Percentiles rank a stretch among this genome's conserved stretches.
Conservation (phyloP, 768 basidiomycete species). For the Kockovaella imperatae region DNA sequence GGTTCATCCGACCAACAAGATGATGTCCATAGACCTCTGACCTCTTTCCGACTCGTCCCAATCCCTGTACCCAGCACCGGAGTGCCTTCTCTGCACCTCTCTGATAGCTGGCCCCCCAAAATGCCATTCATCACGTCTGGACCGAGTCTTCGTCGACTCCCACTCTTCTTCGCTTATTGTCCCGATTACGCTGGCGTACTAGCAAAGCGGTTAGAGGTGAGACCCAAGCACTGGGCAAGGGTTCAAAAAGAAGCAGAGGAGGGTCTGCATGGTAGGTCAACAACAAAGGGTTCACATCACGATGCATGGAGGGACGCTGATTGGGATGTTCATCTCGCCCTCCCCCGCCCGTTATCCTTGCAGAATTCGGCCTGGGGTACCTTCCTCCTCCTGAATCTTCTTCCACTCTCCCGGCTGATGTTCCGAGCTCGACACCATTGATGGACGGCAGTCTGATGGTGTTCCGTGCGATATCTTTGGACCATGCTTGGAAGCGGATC, state of each 20-base stretch:
- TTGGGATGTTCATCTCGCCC: too few relatives aligned
- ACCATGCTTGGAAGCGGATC: conserved; percentile 28
- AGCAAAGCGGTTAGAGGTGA: conserved; percentile 17
- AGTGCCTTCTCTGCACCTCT: too few relatives aligned
- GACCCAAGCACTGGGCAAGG: conserved; percentile 20
- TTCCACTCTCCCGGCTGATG: neutral
- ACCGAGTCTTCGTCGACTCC: conserved; percentile 5
- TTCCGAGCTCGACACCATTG: neutral
- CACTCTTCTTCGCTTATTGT: conserved; percentile 28
- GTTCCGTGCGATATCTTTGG: conserved; percentile 16
- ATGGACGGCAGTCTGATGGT: conserved; percentile 33
- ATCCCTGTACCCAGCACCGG: too few relatives aligned
- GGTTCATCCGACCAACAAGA: too few relatives aligned
- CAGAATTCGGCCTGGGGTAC: conserved; percentile 22
- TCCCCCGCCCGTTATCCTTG: too few relatives aligned
- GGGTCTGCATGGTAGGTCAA: conserved; percentile 19
- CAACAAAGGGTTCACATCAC: too few relatives aligned
- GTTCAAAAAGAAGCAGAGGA: conserved; percentile 13
- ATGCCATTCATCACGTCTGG: neutral
- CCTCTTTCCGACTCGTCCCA: too few relatives aligned
- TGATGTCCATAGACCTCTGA: too few relatives aligned
- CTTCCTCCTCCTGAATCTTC: conserved; percentile 11
- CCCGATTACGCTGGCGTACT: conserved; percentile 25
- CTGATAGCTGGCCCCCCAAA: too few relatives aligned
- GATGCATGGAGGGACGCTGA: too few relatives aligned